phyloP scores from a whole-genome alignment of 768 basidiomycete species.

The Ramaria rubella region DNA sequence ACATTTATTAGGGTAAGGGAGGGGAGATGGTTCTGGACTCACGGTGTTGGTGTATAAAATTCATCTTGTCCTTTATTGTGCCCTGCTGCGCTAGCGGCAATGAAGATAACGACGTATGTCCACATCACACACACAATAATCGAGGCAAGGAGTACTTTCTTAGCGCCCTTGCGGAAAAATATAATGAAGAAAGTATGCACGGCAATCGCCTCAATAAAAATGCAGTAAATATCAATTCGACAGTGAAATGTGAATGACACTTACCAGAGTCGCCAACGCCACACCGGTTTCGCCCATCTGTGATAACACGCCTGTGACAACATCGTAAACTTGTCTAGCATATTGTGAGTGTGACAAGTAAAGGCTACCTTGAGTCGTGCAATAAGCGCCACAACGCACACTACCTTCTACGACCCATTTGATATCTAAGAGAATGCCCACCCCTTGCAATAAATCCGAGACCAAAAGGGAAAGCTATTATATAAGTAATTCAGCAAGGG shows the following conservation, averaged over 20 bases:
- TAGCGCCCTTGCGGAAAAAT: conserved; percentile 17
- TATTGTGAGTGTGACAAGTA: not conserved
- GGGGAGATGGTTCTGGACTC: not conserved
- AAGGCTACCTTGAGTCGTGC: conserved; percentile 30
- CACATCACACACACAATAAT: conserved; percentile 3
- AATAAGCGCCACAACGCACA: conserved; percentile 29
- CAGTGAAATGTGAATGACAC: conserved; percentile 13
- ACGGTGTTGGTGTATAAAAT: conserved; percentile 1
- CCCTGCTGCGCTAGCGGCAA: conserved; percentile 1
- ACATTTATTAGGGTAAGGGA: not conserved
- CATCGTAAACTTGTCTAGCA: not conserved
- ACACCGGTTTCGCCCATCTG: conserved; percentile 37
- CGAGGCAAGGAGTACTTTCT: conserved; percentile 10
- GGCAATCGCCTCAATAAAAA: conserved; percentile 28
- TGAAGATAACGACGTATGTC: not conserved
- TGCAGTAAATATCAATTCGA: not conserved
- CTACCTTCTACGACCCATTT: conserved; percentile 31
- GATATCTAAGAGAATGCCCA: conserved; percentile 32
- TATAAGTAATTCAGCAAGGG: not conserved
- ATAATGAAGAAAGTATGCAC: conserved; percentile 37
- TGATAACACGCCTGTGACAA: conserved; percentile 28
- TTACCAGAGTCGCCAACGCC: conserved; percentile 33
- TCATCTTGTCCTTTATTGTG: conserved; percentile 17
- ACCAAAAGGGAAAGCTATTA: conserved; percentile 18
- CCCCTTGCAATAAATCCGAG: conserved; percentile 32